Evolutionary conservation across 768 basidiomycete species (phyloP).

Genomic region (Trametes villosa): DNA sequence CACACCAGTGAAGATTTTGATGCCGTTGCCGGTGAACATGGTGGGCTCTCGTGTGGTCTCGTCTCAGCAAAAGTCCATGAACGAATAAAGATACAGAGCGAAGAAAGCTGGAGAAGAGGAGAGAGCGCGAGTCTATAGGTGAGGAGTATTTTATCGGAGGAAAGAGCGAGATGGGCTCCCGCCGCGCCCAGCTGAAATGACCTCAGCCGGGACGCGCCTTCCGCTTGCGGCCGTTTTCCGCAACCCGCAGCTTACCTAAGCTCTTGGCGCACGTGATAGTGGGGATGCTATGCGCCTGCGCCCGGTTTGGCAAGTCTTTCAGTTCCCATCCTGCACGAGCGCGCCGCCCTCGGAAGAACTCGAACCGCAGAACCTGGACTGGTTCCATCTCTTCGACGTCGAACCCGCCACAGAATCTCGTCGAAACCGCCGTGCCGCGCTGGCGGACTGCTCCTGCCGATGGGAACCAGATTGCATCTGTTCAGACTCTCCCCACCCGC

Average conservation of each 20-base stretch:
- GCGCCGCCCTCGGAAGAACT: neutral
- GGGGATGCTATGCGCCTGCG: neutral
- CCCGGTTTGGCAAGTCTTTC: slow-evolving; percentile 11
- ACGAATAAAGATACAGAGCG: slow-evolving; percentile 33
- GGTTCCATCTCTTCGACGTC: slow-evolving; percentile 8
- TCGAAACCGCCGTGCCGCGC: neutral
- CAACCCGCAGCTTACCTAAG: neutral
- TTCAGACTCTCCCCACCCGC: neutral
- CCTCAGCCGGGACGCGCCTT: slow-evolving; percentile 7
- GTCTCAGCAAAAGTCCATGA: slow-evolving; percentile 33
- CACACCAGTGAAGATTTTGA: slow-evolving; percentile 64
- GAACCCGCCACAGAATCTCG: neutral
- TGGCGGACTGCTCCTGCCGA: neutral
- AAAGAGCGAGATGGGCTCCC: slow-evolving; percentile 5
- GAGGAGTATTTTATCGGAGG: slow-evolving; percentile 18
- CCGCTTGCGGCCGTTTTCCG: slow-evolving; percentile 12
- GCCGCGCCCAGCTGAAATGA: neutral
- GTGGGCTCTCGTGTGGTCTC: slow-evolving; percentile 16
- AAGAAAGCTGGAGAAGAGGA: slow-evolving; percentile 20
- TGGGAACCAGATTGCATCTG: neutral
- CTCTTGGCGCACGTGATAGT: neutral
- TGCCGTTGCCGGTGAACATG: slow-evolving; percentile 61
- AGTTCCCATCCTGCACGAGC: slow-evolving; percentile 7
- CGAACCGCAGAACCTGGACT: neutral
- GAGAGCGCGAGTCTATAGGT: slow-evolving; percentile 7